Percentiles rank a stretch among this genome's conserved stretches.
phyloP scores from a whole-genome alignment of 106 monocot genomes.

The Allium sativum region DNA sequence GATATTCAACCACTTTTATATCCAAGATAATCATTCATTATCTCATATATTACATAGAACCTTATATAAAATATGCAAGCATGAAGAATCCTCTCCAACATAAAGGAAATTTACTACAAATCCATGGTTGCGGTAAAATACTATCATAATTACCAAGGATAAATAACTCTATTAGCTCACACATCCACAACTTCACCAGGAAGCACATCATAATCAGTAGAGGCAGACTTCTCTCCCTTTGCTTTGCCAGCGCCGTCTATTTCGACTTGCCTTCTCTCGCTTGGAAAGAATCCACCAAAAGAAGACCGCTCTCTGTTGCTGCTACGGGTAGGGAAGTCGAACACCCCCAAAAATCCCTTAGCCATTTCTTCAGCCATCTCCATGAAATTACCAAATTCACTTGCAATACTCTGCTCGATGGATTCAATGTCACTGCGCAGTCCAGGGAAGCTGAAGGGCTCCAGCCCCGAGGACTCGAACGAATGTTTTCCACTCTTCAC shows the following conservation, averaged over 20 bases:
- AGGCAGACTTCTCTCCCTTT: constrained; percentile 4
- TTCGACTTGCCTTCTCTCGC: neutral
- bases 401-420: constrained; percentile 36
- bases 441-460: neutral
- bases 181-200: constrained; percentile 44
- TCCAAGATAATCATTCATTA: no score
- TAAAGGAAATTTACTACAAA: no score
- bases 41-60: no score
- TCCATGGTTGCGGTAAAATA: no score
- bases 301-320: constrained; percentile 11
- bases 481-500: constrained; percentile 11
- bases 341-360: constrained; percentile 33
- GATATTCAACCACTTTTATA: no score
- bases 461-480: neutral
- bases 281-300: constrained; percentile 2
- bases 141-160: no score
- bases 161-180: neutral
- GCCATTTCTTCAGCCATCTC: constrained; percentile 55
- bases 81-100: no score
- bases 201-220: constrained; percentile 17
- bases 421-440: constrained; percentile 39
- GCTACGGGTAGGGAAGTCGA: constrained; percentile 8
- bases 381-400: constrained; percentile 33
- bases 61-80: no score
- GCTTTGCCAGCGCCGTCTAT: neutral